Base-by-base conservation (phyloP, 768 basidiomycete species). In the Pulveroboletus ravenelii region DNA sequence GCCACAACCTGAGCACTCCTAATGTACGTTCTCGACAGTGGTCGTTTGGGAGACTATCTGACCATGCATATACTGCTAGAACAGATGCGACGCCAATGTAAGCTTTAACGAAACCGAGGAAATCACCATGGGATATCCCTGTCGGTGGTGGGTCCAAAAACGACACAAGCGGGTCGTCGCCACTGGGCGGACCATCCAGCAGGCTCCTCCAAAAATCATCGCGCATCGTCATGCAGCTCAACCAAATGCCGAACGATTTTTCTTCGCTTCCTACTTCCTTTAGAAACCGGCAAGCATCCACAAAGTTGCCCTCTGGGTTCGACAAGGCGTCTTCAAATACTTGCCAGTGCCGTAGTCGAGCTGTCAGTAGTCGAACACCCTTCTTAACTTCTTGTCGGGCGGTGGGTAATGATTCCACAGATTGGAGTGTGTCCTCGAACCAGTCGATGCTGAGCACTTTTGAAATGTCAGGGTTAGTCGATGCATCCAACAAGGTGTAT, bases 11-110 rank as follows among this genome's bases (percentile, higher is more conserved):
- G 32, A 90, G 51, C 14, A 89, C 73, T 7, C 77, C 79, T 8
- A 90, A 67, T 1, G 79, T 73, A 41, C 82, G 77, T 58, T 87
- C 83, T 10, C 85, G 77, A 59, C 84, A 85, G 12, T 68, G 67
- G 50, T 80, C 76, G 48, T 82, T 78, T 1, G 83, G 84, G 17
- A 87, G 70, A 62, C 86, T 87, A 58, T 90, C 89, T 12, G 88
- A 80, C 85, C 87, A 92, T 3, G 86, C 84, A 60, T 84, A 84
- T 31, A 86, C 84, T 2, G 81, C 81, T 13, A 91, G 67, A 13
- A 88, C 80, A 45, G 76, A 74, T 3, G 82, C 74, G 8, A 89
- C 74, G 1, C 89, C 89, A 41, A 89, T 68, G 53, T 78, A 81
- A 0, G 84, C 84, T 50, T 84, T 76, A 10, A 86, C 71, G 53